Evolutionary conservation across 352 stramenopile genomes (phyloP), one percentile per base, ranked within the genome.

Genomic region (Peronospora destructor): DNA sequence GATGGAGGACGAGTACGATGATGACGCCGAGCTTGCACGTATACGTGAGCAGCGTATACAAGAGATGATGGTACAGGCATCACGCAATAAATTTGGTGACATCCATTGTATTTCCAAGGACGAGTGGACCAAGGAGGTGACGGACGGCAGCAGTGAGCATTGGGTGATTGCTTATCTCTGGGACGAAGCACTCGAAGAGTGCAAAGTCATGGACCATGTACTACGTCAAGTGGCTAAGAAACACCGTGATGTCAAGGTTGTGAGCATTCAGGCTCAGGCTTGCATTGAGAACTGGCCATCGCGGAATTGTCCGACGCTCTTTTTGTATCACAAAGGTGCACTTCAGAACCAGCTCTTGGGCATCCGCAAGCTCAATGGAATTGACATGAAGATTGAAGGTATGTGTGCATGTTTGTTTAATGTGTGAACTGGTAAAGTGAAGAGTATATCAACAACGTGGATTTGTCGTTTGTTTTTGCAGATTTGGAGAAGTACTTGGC

Each of bases 211-310:
- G 81, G 86, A 96, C 50, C 72, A 92, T 50, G 67, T 91, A 21
- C 72, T 97, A 12, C 74, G 81, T 6, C 71, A 68, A 13, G 72
- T 97, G 14, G 87, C 85, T 16, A 77, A 76, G 54, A 85, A 82
- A 47, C 86, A 96, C 59, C 77, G 76, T 47, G 84, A 94, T 49
- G 72, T 97, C 51, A 97, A 97, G 66, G 96, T 97, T 48, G 84
- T 97, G 48, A 93, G 85, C 58, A 97, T 97, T 54, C 83, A 92
- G 49, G 86, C 82, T 25, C 84, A 90, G 48, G 75, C 84, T 6
- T 91, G 82, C 23, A 87, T 97, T 39, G 87, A 96, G 64, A 96
- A 97, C 64, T 97, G 87, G 88, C 90, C 90, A 21, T 49, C 83
- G 26, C 64, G 73, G 41, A 97, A 97, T 71, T 87, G 93, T 57